These are phyloP conservation scores for Fusarium sp. DNA, from an alignment of 2,329 filamentous ascomycete species.

Conservation along the genomic window DNA sequence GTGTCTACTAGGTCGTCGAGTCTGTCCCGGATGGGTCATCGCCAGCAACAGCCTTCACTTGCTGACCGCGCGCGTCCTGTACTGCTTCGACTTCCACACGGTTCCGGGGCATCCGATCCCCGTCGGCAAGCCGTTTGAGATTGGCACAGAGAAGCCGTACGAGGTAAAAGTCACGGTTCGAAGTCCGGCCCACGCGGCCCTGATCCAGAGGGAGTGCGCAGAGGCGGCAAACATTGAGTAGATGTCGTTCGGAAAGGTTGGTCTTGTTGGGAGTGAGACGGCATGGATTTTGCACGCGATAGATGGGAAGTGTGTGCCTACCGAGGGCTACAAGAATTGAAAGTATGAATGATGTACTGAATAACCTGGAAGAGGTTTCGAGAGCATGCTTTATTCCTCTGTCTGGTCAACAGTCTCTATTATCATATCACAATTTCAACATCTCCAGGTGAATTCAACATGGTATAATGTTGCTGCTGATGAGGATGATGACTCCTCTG, in stretches of 20 bases:
- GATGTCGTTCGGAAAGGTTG: background rate
- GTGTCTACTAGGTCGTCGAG: background rate
- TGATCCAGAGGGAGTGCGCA: constrained; percentile 4
- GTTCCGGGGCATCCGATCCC: constrained; percentile 1
- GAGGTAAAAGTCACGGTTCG: constrained; percentile 2
- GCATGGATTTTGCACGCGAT: background rate
- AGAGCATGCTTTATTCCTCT: background rate
- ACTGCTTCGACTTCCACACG: constrained; percentile 9
- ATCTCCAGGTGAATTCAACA: background rate
- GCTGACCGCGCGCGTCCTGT: constrained; percentile 4
- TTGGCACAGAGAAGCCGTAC: background rate
- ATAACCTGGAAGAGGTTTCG: background rate
- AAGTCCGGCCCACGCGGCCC: constrained; percentile 3
- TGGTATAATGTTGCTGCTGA: too few relatives aligned
- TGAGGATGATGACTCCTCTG: too few relatives aligned
- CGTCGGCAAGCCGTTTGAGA: background rate
- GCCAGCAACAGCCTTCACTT: constrained; percentile 1
- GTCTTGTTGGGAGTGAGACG: background rate
- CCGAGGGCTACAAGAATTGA: background rate
- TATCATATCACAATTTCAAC: background rate
- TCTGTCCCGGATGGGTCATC: constrained; percentile 4
- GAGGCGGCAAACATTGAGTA: constrained; percentile 5
- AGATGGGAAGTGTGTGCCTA: background rate
- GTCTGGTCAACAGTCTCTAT: background rate
- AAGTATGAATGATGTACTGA: background rate